phyloP scores from a whole-genome alignment of 768 basidiomycete species.

The Dentipellis sp. region DNA sequence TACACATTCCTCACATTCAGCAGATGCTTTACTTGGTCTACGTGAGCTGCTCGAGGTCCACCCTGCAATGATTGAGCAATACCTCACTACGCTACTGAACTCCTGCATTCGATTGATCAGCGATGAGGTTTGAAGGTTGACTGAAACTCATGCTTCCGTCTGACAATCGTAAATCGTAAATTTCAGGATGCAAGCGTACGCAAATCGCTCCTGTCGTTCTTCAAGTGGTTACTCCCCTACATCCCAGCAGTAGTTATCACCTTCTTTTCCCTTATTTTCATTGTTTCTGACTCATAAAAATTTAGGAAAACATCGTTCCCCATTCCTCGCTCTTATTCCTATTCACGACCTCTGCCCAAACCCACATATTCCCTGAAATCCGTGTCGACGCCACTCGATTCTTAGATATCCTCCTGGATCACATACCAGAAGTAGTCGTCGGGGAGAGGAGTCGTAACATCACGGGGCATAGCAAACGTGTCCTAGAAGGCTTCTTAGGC shows the following conservation, averaged over 20 bases:
- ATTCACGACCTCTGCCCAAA: constrained; percentile 84
- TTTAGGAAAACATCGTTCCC: constrained; percentile 60
- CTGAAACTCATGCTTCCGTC: neutral
- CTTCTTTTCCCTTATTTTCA: neutral
- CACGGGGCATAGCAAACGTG: constrained; percentile 44
- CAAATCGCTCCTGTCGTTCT: constrained; percentile 57
- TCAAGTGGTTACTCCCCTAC: constrained; percentile 63
- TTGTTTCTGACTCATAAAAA: neutral
- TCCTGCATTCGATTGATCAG: constrained; percentile 62
- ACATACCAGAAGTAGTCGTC: constrained; percentile 58
- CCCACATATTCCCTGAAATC: constrained; percentile 93
- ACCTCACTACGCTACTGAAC: constrained; percentile 46
- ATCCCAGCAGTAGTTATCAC: constrained; percentile 41
- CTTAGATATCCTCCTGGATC: constrained; percentile 63
- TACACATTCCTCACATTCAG: neutral
- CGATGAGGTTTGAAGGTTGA: constrained; percentile 57
- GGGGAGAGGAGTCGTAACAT: constrained; percentile 4
- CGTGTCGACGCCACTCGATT: constrained; percentile 83
- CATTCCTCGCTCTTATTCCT: constrained; percentile 72
- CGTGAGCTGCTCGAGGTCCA: constrained; percentile 62
- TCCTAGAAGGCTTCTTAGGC: constrained; percentile 76
- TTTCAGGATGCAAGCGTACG: constrained; percentile 72
- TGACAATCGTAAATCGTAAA: neutral
- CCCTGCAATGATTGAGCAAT: constrained; percentile 41
- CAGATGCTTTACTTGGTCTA: constrained; percentile 68